phyloP scores from a whole-genome alignment of 768 basidiomycete genomes.

The Rhizopogon vesiculosus region DNA sequence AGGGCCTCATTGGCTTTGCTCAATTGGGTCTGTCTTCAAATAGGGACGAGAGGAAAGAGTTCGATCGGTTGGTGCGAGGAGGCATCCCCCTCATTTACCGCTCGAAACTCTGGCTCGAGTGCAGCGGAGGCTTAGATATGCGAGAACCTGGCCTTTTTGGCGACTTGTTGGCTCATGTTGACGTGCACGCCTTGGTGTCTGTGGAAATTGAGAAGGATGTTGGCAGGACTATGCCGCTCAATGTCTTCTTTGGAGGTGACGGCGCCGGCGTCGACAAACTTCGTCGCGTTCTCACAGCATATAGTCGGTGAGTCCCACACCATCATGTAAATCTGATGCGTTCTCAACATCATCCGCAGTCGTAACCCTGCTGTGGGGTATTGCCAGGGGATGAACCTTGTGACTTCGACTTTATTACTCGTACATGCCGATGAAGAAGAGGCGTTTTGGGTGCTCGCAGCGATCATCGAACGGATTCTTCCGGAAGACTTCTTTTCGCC shows the following conservation, averaged over 20 bases:
- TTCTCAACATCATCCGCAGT: conserved; percentile 32
- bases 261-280: conserved; percentile 93
- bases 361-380: conserved; percentile 93
- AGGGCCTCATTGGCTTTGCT: conserved; percentile 86
- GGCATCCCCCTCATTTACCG: conserved; percentile 89
- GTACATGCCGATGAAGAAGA: conserved; percentile 95
- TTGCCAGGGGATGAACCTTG: conserved; percentile 93
- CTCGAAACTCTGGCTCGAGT: conserved; percentile 90
- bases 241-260: conserved; percentile 96
- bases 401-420: conserved; percentile 90
- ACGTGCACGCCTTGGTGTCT: conserved; percentile 43
- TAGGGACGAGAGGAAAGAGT: conserved; percentile 70
- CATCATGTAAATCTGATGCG: background rate
- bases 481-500: conserved; percentile 95
- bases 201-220: conserved; percentile 97
- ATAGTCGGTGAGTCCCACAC: conserved; percentile 66
- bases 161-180: conserved; percentile 64
- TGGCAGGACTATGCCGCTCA: conserved; percentile 86
- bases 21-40: conserved; percentile 76
- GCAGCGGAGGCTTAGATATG: conserved; percentile 89
- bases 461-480: conserved; percentile 83
- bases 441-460: conserved; percentile 91
- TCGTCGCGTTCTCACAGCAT: conserved; percentile 84
- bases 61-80: conserved; percentile 71
- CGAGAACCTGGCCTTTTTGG: conserved; percentile 87